A percentile compares a stretch with the other conserved stretches of the same genome.
Evolutionary conservation across 371 early-diverging fungal species (phyloP).

Genomic region (Thermomucor indicae-seudaticae): DNA sequence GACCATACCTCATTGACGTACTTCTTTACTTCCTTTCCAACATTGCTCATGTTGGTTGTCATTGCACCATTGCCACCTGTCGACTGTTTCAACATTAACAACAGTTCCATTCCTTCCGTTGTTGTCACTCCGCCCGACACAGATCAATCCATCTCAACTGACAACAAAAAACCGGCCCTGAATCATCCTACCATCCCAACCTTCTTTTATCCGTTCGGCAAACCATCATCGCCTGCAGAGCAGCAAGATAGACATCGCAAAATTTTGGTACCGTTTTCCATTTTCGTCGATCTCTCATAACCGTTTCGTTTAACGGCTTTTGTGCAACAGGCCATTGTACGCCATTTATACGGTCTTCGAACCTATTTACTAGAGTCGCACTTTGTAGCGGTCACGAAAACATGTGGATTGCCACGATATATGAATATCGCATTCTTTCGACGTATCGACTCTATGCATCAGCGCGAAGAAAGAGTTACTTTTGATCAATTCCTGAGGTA

Average conservation of each 20-base stretch:
- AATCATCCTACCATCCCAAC: background rate
- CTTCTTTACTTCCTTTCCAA: too few relatives aligned
- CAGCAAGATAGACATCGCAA: background rate
- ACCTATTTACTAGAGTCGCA: constrained; percentile 33
- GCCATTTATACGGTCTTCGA: constrained; percentile 21
- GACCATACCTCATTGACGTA: too few relatives aligned
- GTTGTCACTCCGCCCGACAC: background rate
- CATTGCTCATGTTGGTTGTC: too few relatives aligned
- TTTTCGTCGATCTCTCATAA: too few relatives aligned
- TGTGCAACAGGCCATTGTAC: constrained; percentile 13
- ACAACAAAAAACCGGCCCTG: background rate
- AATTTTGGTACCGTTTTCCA: background rate
- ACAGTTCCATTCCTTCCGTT: background rate
- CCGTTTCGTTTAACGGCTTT: background rate
- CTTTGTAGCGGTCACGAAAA: constrained; percentile 52
- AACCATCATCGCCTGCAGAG: background rate
- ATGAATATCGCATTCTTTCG: constrained; percentile 61
- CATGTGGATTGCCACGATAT: constrained; percentile 55
- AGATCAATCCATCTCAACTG: background rate
- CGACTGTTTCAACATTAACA: background rate
- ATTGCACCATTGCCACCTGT: too few relatives aligned
- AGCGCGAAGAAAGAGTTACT: constrained; percentile 15
- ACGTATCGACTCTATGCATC: constrained; percentile 25
- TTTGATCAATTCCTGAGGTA: constrained; percentile 20
- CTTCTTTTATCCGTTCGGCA: background rate